A percentile compares a stretch with the other conserved stretches of the same genome.
Conservation (phyloP, 148 eudicot genomes). For the Rhododendron vialii region DNA sequence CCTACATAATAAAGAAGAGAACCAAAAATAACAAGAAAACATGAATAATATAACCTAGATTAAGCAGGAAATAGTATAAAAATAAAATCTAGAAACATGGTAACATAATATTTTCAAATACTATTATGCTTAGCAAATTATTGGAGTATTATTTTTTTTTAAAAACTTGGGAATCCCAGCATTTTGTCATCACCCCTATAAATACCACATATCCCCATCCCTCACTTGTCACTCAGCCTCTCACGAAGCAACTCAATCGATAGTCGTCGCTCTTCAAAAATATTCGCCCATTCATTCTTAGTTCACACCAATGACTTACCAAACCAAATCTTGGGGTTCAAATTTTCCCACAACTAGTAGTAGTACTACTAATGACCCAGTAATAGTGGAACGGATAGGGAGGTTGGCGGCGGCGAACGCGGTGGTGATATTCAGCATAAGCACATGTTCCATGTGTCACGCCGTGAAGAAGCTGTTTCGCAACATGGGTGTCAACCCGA, state of each 20-base stretch:
- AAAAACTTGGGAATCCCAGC: not conserved
- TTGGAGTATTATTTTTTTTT: no score
- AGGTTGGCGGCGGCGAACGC: not conserved
- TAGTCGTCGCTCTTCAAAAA: not conserved
- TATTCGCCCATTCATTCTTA: not conserved
- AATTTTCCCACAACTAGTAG: not conserved
- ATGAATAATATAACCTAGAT: no score
- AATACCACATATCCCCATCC: not conserved
- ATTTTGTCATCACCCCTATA: not conserved
- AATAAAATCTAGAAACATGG: no score
- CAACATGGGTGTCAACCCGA: not conserved
- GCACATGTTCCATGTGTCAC: not conserved
- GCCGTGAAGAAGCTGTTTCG: not conserved
- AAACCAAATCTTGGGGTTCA: not conserved
- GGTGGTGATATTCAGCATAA: slow-evolving; percentile 1
- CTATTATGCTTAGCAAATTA: no score
- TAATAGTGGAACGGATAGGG: not conserved
- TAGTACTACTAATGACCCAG: not conserved
- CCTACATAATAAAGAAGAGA: no score
- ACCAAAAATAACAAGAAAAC: no score
- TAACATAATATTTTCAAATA: no score
- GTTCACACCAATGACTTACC: not conserved
- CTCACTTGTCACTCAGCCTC: not conserved
- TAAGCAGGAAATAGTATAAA: no score
- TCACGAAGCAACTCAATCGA: not conserved